Evolutionary conservation across 176 grass and related monocot genomes (phyloP).

Genomic region (Phoenix dactylifera): DNA sequence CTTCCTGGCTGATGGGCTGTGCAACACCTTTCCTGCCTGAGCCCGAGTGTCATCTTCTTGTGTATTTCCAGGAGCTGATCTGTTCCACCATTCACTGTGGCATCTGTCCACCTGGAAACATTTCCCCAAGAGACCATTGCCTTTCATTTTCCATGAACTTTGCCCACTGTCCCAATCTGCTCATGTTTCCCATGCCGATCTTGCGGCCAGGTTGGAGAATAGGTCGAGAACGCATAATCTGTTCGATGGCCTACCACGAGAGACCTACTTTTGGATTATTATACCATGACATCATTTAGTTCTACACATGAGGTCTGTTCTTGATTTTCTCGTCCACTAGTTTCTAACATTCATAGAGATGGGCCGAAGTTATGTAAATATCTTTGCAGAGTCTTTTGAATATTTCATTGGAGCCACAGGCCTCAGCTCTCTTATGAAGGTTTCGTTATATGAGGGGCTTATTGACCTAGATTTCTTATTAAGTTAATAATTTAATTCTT

Average conservation of each 20-base stretch:
- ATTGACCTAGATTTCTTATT: not conserved
- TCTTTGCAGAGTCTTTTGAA: constrained; percentile 24
- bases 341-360: constrained; percentile 43
- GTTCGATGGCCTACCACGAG: constrained; percentile 55
- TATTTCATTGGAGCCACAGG: not conserved
- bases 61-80: constrained; percentile 63
- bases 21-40: constrained; percentile 73
- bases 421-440: constrained; percentile 1
- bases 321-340: constrained; percentile 36
- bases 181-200: constrained; percentile 55
- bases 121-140: constrained; percentile 55
- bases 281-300: constrained; percentile 74
- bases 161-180: constrained; percentile 41
- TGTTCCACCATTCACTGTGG: constrained; percentile 40
- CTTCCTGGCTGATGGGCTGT: constrained; percentile 86
- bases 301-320: constrained; percentile 88
- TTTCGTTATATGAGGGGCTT: constrained; percentile 6
- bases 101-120: constrained; percentile 74
- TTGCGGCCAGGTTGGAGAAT: constrained; percentile 71
- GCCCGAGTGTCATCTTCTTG: constrained; percentile 56
- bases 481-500: constrained; percentile 14
- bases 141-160: constrained; percentile 65
- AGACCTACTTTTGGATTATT: constrained; percentile 50
- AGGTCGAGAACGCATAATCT: constrained; percentile 74
- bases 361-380: constrained; percentile 26